Base-by-base conservation (phyloP, 148 eudicot genomes). In the Persicaria maculosa region DNA sequence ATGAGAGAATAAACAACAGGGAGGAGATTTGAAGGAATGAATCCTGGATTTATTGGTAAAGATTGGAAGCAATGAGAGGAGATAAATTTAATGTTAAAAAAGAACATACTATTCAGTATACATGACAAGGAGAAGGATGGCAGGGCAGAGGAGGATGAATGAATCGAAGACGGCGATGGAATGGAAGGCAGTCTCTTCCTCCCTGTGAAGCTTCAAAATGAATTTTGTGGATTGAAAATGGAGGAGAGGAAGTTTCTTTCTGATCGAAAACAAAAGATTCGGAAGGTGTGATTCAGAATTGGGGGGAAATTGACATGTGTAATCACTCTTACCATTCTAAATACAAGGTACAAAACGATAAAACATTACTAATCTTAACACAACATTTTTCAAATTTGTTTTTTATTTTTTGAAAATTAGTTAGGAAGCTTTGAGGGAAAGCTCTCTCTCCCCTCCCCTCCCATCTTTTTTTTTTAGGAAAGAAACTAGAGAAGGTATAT, bases 81-180 rank as follows among this genome's bases (percentile, higher is more conserved):
- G 22, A 50, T 70, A 20, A 19, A 45, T 40, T 22, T 1, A 22
- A 22, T 22, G 25, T 22, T 22, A 31, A 31, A 31, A 31, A 31
- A 2, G 40, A 46, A 77, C 83, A 80, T 68, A 83, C 86, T 80
- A 83, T 75, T 83, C 83, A 44, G 79, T 78, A 74, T 80, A 78
- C 86, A 83, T 83, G 81, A 45, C 75, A 75, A 70, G 19, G 14
- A 45, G 10, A 57, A 46, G 40, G 70, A 17, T 11, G 17, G 22
- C 1, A 3, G 15, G 3, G 25, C 25, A 22, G 25, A 22, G 25
- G 19, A 22, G 12, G 65, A 20, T 59, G 9, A 36, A 20, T 59
- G 12, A 22, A 59, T 59, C 40, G 6, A 59, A 22, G 65, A 19
- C 31, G 8, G 3, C 40, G 40, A 31, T 31, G 40, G 40, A 31